Conservation (phyloP, 2,329 filamentous ascomycete species). For the Nemania bipapillata region DNA sequence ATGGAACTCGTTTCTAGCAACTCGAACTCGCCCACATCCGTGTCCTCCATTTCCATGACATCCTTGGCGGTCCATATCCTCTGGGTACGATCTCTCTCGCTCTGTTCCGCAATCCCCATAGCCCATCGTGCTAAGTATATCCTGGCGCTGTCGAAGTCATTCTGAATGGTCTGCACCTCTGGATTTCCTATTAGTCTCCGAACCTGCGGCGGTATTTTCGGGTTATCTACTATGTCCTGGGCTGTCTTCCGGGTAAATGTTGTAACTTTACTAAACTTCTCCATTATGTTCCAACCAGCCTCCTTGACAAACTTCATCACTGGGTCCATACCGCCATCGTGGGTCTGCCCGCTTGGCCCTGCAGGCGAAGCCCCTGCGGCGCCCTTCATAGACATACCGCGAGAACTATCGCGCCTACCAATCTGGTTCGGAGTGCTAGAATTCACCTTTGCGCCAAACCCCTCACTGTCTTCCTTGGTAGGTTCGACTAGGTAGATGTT, state of each 20-base stretch:
- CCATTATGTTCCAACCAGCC: conserved; percentile 93
- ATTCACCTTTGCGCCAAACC: conserved; percentile 76
- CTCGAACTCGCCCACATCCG: conserved; percentile 94
- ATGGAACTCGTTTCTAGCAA: conserved; percentile 81
- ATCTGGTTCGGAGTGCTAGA: conserved; percentile 58
- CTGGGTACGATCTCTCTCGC: conserved; percentile 84
- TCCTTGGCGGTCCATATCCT: conserved; percentile 94
- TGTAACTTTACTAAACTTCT: conserved; percentile 96
- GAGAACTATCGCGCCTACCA: conserved; percentile 55
- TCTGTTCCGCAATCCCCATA: conserved; percentile 98
- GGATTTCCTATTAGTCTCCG: conserved; percentile 86
- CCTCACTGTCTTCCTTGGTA: conserved; percentile 80
- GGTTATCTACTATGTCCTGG: conserved; percentile 90
- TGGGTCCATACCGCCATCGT: conserved; percentile 85
- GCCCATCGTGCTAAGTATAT: conserved; percentile 96
- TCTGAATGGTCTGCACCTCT: conserved; percentile 92
- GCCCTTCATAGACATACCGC: conserved; percentile 49
- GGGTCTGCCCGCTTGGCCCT: conserved; percentile 54
- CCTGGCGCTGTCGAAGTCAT: conserved; percentile 96
- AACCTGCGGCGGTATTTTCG: conserved; percentile 88
- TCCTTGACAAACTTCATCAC: conserved; percentile 94
- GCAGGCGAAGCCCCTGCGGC: conserved; percentile 54
- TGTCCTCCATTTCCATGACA: conserved; percentile 92
- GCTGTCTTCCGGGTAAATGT: conserved; percentile 93
- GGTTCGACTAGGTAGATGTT: conserved; percentile 94